Evolutionary conservation across 306 rosid genomes (phyloP), one percentile per base, ranked within the genome.

Genomic region (Hippophae tibetana): DNA sequence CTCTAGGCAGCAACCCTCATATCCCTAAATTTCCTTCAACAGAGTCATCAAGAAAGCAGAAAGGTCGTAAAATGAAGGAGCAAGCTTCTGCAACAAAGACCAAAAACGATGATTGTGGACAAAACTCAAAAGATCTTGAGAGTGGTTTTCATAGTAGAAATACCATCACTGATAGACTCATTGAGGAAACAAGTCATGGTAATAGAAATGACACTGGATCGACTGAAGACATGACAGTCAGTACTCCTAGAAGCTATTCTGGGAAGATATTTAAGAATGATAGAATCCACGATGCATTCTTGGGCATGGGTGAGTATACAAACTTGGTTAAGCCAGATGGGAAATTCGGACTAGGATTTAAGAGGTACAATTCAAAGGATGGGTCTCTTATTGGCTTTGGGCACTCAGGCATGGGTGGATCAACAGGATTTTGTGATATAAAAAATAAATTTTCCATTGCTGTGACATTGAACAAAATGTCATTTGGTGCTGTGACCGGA

Each of bases 331-430:
- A 80, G 66, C 87, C 87, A 54, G 63, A 61, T 60, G 86, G 81
- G 46, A 14, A n/a, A 38, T 93, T 86, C 64, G 95, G 99, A 64
- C 74, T 93, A 7, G 99, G 99, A 47, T 93, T 88, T 61, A 80
- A 64, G 80, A 78, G 94, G 76, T 79, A 73, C 57, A 52, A 45
- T 41, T 70, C 94, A 1, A 73, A 74, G 61, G 83, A 90, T 8
- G 86, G 84, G 23, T 73, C 94, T 9, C 67, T 84, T 62, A 49
- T 76, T 57, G 89, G 82, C 27, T 89, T 89, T 74, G 99, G 99
- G 57, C 97, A 93, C 78, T 82, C 99, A 0, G 99, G 99, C 50
- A 84, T 93, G 87, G 99, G 97, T 49, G 99, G 99, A 14, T 89
- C 99, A 41, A 84, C 95, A 1, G 95, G 90, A 13, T 93, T 76